Percentiles rank a stretch among this genome's conserved stretches.
These are phyloP conservation scores for Exophiala sideris DNA, from an alignment of 2,329 filamentous ascomycete species.

Conservation along the genomic window DNA sequence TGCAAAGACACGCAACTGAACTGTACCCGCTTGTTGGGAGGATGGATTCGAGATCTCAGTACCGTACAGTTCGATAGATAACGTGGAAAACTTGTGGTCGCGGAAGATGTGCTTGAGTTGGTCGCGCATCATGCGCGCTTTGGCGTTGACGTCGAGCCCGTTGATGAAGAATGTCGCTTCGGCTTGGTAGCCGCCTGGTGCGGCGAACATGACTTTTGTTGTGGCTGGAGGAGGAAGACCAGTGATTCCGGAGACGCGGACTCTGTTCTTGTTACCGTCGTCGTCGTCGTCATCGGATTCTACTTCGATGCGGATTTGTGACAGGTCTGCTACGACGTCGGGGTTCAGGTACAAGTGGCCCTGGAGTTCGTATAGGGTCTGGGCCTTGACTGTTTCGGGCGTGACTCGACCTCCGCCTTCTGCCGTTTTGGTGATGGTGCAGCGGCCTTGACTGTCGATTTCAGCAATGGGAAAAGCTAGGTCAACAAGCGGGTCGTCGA, in stretches of 20 bases:
- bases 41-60: constrained; percentile 36
- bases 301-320: constrained; percentile 35
- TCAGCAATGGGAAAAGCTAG: constrained; percentile 47
- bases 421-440: constrained; percentile 47
- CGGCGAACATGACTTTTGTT: constrained; percentile 50
- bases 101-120: constrained; percentile 26
- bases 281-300: constrained; percentile 30
- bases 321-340: constrained; percentile 45
- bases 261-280: constrained; percentile 28
- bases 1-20: constrained; percentile 19
- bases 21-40: constrained; percentile 41
- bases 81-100: constrained; percentile 34
- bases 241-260: constrained; percentile 40
- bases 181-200: constrained; percentile 48
- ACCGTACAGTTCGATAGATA: constrained; percentile 38
- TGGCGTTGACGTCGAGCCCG: constrained; percentile 44
- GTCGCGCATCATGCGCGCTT: constrained; percentile 33
- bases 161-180: constrained; percentile 43
- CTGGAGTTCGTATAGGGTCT: constrained; percentile 51
- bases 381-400: constrained; percentile 39
- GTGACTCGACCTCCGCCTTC: constrained; percentile 40
- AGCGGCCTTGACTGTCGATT: constrained; percentile 43
- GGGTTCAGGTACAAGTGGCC: constrained; percentile 47
- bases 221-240: constrained; percentile 46
- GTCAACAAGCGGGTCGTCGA: constrained; percentile 36